These are phyloP conservation scores for Chenopodium formosanum DNA, from an alignment of 148 eudicot species.

Conservation along the genomic window DNA sequence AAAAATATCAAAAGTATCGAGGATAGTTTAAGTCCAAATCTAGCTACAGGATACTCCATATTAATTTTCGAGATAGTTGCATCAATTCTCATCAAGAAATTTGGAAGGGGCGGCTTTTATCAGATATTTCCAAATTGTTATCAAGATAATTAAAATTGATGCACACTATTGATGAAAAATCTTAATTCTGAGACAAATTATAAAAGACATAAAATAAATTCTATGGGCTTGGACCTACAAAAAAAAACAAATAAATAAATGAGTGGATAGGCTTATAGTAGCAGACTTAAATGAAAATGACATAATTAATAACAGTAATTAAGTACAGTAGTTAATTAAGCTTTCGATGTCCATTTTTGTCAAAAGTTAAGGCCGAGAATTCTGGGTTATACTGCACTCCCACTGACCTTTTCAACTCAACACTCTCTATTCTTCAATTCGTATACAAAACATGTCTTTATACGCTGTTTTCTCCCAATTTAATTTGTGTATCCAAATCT, in stretches of 20 bases:
- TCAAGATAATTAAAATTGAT: too few species aligned
- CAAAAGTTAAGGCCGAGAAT: conserved; percentile 29
- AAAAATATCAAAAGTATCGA: too few species aligned
- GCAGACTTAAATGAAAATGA: not conserved
- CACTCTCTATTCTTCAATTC: not conserved
- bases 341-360: conserved; percentile 8
- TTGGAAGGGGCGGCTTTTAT: too few species aligned
- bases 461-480: not conserved
- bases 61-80: too few species aligned
- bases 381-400: not conserved
- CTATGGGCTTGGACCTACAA: not conserved
- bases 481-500: not conserved
- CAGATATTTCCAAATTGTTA: too few species aligned
- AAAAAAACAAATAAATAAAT: not conserved
- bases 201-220: not conserved
- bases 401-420: conserved; percentile 16
- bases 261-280: conserved; percentile 8
- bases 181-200: too few species aligned
- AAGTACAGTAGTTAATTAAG: not conserved
- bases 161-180: too few species aligned
- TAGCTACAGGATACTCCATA: too few species aligned
- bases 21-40: too few species aligned
- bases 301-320: not conserved
- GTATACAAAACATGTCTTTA: conserved; percentile 18
- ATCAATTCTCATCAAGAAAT: too few species aligned